These are phyloP conservation scores for Salix viminalis DNA, from an alignment of 345 rosid genomes.

Conservation along the genomic window DNA sequence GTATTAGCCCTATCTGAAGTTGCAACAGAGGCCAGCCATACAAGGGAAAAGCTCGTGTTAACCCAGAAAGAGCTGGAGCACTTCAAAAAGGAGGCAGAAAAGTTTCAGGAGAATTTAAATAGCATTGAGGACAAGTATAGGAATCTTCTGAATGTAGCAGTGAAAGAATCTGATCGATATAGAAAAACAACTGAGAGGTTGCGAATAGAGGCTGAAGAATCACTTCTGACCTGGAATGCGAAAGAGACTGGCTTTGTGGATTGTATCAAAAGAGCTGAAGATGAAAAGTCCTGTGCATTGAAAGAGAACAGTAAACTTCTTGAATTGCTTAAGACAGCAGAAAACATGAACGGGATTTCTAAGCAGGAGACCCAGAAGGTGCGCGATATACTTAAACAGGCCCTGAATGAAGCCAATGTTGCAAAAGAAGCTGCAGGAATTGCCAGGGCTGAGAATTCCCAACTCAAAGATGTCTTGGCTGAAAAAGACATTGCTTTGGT, in stretches of 20 bases:
- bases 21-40: constrained; percentile 45
- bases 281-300: constrained; percentile 49
- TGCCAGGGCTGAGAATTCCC: constrained; percentile 66
- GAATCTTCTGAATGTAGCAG: constrained; percentile 34
- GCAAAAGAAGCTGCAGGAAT: constrained; percentile 83
- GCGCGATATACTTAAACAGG: constrained; percentile 80
- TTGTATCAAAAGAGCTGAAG: constrained; percentile 64
- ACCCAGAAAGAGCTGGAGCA: constrained; percentile 43
- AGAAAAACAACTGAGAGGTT: constrained; percentile 61
- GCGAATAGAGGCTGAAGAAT: constrained; percentile 73
- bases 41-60: constrained; percentile 47
- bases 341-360: constrained; percentile 34
- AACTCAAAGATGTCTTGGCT: constrained; percentile 53
- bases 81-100: constrained; percentile 27
- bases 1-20: constrained; percentile 82
- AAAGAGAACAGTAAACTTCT: constrained; percentile 48
- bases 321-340: constrained; percentile 42
- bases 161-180: constrained; percentile 45
- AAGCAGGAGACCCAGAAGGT: constrained; percentile 65
- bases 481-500: constrained; percentile 63
- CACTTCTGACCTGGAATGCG: constrained; percentile 67
- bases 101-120: constrained; percentile 34
- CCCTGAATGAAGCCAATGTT: constrained; percentile 74
- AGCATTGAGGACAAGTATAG: constrained; percentile 28
- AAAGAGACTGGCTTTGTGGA: constrained; percentile 70